A percentile compares a stretch with the other conserved stretches of the same genome.
Conservation (phyloP, 768 basidiomycete species). For the Lyophyllum atratum region DNA sequence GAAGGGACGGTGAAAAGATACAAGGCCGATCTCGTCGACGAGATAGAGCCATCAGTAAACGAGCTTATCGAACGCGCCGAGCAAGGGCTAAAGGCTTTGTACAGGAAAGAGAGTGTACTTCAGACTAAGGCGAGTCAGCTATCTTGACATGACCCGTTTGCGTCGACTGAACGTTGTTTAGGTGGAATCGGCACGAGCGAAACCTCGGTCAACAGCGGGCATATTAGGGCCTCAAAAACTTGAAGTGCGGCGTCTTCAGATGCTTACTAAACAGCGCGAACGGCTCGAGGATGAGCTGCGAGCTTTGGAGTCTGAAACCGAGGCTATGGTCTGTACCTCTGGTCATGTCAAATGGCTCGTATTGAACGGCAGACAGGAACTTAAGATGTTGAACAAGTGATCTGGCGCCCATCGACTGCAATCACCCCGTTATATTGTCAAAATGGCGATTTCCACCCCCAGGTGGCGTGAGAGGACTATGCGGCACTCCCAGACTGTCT, state of each 20-base stretch:
- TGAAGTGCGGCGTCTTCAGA: conserved; percentile 65
- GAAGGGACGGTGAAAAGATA: conserved; percentile 74
- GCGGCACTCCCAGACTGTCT: too few species aligned
- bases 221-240: conserved; percentile 62
- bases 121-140: conserved; percentile 59
- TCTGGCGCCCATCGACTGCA: not conserved
- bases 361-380: conserved; percentile 14
- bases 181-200: conserved; percentile 58
- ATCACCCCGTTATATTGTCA: not conserved
- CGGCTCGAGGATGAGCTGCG: conserved; percentile 64
- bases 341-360: not conserved
- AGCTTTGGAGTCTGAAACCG: conserved; percentile 62
- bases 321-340: conserved; percentile 46
- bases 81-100: conserved; percentile 60
- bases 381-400: conserved; percentile 19
- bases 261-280: conserved; percentile 66
- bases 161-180: conserved; percentile 22
- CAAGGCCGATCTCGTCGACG: conserved; percentile 74
- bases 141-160: not conserved
- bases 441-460: not conserved
- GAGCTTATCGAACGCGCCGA: conserved; percentile 75
- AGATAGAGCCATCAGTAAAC: conserved; percentile 78
- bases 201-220: conserved; percentile 45
- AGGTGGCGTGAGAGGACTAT: too few species aligned
- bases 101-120: conserved; percentile 62